Percentiles rank a stretch among this genome's conserved stretches.
These are phyloP conservation scores for Spiromastix sp. DNA, from an alignment of 2,329 filamentous ascomycete species.

Conservation along the genomic window DNA sequence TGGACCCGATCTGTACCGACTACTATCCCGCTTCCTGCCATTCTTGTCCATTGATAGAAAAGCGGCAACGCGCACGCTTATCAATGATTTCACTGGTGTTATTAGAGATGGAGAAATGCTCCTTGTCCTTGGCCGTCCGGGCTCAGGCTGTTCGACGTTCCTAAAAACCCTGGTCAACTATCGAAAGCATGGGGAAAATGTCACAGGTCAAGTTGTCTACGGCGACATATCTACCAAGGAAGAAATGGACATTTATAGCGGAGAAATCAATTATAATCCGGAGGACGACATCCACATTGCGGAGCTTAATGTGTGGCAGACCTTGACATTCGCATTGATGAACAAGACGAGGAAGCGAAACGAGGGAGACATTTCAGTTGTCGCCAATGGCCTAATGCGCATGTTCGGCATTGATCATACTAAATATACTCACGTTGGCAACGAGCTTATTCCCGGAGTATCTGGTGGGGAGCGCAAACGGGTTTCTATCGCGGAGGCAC, in stretches of 20 bases:
- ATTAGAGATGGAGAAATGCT: constrained; percentile 47
- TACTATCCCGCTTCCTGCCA: constrained; percentile 47
- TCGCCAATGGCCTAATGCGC: constrained; percentile 33
- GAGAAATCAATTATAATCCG: constrained; percentile 75
- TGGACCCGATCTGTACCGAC: constrained; percentile 63
- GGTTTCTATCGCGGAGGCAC: constrained; percentile 73
- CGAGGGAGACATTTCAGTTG: constrained; percentile 45
- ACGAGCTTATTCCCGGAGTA: constrained; percentile 67
- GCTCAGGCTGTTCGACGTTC: constrained; percentile 62
- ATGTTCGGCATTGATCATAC: constrained; percentile 64
- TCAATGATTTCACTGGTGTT: constrained; percentile 43
- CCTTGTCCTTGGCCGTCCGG: constrained; percentile 43
- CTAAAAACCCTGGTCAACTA: constrained; percentile 79
- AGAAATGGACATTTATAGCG: constrained; percentile 57
- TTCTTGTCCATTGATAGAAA: too few species aligned
- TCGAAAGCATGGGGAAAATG: constrained; percentile 48
- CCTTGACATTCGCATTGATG: constrained; percentile 71
- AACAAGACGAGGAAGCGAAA: constrained; percentile 69
- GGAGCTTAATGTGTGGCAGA: constrained; percentile 78
- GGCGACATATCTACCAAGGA: constrained; percentile 59
- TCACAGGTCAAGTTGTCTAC: constrained; percentile 62
- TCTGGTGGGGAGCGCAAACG: constrained; percentile 70
- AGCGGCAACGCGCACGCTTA: too few species aligned
- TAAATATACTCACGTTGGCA: constrained; percentile 70
- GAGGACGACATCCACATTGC: constrained; percentile 79